phyloP scores from a whole-genome alignment of 2,329 filamentous ascomycete genomes.

The Endocalyx cinctus region DNA sequence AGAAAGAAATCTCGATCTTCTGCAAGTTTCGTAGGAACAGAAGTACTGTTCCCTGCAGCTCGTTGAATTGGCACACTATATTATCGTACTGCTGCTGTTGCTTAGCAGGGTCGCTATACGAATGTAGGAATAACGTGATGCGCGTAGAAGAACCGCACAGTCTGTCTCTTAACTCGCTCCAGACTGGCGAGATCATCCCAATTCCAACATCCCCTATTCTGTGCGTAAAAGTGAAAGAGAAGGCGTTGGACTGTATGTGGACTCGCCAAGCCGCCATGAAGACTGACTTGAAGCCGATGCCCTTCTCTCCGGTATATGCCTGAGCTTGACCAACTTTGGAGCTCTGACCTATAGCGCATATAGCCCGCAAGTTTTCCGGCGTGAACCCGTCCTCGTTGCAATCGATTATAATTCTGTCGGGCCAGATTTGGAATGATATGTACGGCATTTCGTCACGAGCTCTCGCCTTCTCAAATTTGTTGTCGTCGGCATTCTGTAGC shows the following conservation, averaged over 20 bases:
- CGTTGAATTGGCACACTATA: conserved; percentile 30
- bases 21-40: conserved; percentile 39
- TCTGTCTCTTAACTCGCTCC: conserved; percentile 23
- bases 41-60: conserved; percentile 34
- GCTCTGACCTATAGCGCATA: conserved; percentile 42
- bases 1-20: conserved; percentile 26
- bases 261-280: conserved; percentile 43
- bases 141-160: conserved; percentile 26
- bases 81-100: conserved; percentile 13
- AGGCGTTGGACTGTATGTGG: conserved; percentile 38
- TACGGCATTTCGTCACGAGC: conserved; percentile 19
- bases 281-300: conserved; percentile 48
- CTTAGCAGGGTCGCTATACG: conserved; percentile 15
- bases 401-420: conserved; percentile 37
- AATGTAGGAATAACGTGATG: conserved; percentile 32
- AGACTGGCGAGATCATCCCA: conserved; percentile 45
- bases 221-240: conserved; percentile 40
- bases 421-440: conserved; percentile 31
- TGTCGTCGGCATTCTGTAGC: conserved; percentile 52
- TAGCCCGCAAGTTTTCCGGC: conserved; percentile 35
- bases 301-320: conserved; percentile 46
- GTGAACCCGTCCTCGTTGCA: conserved; percentile 48
- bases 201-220: conserved; percentile 37
- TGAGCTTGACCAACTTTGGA: conserved; percentile 37
- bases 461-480: conserved; percentile 29